A percentile compares a stretch with the other conserved stretches of the same genome.
phyloP scores from a whole-genome alignment of 108 stramenopile genomes.

The Discostella stelligeroides region DNA sequence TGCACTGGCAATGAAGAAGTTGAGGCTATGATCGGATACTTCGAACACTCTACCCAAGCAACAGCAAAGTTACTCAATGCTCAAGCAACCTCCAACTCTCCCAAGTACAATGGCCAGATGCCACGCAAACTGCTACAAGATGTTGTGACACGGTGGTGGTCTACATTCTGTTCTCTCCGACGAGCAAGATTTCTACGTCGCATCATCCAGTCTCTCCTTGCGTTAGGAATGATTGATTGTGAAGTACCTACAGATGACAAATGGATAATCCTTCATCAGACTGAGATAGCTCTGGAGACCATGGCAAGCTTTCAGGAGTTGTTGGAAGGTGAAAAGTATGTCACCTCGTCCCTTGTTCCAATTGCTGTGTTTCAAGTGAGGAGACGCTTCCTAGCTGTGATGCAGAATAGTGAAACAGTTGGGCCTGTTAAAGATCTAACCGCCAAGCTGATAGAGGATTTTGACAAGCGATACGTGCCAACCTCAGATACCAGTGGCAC shows the following conservation, averaged over 20 bases:
- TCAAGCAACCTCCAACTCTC: background rate
- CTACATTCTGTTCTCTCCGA: background rate
- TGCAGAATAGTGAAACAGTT: background rate
- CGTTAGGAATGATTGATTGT: background rate
- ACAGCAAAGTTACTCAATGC: background rate
- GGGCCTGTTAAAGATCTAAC: background rate
- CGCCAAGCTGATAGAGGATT: background rate
- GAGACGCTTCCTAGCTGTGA: background rate
- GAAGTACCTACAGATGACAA: background rate
- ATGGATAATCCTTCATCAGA: background rate
- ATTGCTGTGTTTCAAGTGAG: conserved; percentile 3
- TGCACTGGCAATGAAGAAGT: background rate
- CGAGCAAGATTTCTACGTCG: background rate
- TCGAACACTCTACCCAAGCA: conserved; percentile 1
- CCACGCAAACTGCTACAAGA: background rate
- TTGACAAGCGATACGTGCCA: background rate
- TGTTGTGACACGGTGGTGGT: no score
- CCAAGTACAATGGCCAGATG: background rate
- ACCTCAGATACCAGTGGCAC: background rate
- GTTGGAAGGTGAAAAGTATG: background rate
- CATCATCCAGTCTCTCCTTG: background rate
- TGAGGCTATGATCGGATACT: background rate
- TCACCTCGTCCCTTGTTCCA: background rate
- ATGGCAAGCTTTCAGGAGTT: background rate
- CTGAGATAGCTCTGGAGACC: background rate